Base-by-base conservation (phyloP, 2,329 filamentous ascomycete genomes). In the Cytospora leucostoma region DNA sequence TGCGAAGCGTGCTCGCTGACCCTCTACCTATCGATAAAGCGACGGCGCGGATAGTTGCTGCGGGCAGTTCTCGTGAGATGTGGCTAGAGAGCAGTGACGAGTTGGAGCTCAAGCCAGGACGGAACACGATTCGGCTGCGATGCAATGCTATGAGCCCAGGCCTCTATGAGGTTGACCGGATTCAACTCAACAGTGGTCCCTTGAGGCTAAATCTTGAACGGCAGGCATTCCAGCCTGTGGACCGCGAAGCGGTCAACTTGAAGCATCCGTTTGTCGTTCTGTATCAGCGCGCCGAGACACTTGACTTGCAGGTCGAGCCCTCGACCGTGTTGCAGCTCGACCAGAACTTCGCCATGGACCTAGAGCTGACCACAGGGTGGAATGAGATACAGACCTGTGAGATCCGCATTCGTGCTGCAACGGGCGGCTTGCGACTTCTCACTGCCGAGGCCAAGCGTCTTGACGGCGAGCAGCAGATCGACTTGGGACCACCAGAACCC, bases 261-360 rank as follows among this genome's bases (percentile, higher is more conserved):
- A 83, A 77, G 50, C 80, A 83, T 17, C 81, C 88, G 0, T 84
- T 85, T 7, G 80, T 96, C 0, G 82, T 87, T n/a, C 82, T 94
- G 34, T 96, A 91, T 72, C 90, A 93, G 37, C 84, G 87, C 17
- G 75, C 83, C 1, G 81, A 87, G 53, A 84, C 90, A 0, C 84
- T 97, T 4, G 85, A 92, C 65, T 84, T 90, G 2, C 83, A 82
- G 56, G 78, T 96, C 8, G 81, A 79, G 50, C 81, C 90, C 0
- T 87, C 90, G 0, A 89, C 84, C 66, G 80, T 88, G 52, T 88
- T 96, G 32, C 88, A 94, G 66, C 84, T 99, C 6, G 91, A 96
- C 72, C 88, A 88, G 68, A 88, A 88, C 69, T 91, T 91, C 63
- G 88, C 86, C 0, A 79, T 98, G 0, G 91, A 96, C 64, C 78